Evolutionary conservation across 768 basidiomycete species (phyloP).

Genomic region (Boletus bicolor): DNA sequence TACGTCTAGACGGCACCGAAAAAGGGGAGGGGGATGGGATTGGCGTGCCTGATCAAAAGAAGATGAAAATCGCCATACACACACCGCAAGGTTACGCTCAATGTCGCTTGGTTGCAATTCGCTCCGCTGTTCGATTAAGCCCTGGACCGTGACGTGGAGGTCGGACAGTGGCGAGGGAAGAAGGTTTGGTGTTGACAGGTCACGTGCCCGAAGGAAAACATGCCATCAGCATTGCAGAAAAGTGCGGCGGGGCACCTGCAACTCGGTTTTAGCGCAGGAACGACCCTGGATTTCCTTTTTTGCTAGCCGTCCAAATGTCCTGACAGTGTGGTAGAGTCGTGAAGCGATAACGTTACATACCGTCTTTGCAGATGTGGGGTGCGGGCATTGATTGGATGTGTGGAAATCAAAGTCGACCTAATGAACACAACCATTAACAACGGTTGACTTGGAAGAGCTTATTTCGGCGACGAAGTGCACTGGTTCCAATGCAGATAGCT

Average conservation of each 20-base stretch:
- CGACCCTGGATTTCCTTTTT: neutral
- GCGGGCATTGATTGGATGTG: constrained; percentile 8
- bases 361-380: neutral
- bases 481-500: constrained; percentile 2
- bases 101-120: constrained; percentile 17
- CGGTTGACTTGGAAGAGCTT: neutral
- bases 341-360: neutral
- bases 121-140: constrained; percentile 3
- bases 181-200: constrained; percentile 9
- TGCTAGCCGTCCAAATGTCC: neutral
- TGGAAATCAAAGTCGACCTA: neutral
- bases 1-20: constrained; percentile 33
- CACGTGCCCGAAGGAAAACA: constrained; percentile 27
- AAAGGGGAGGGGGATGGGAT: constrained; percentile 22
- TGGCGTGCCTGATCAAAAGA: constrained; percentile 28
- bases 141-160: constrained; percentile 7
- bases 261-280: neutral
- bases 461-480: neutral
- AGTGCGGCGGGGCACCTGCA: neutral
- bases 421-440: neutral
- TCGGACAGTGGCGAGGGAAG: neutral
- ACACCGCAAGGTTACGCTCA: constrained; percentile 15
- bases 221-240: neutral
- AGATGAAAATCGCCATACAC: constrained; percentile 21
- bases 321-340: neutral